Percentiles rank a stretch among this genome's conserved stretches.
Evolutionary conservation across 1,139 yeast species (phyloP).

Genomic region (Yamadazyma taylorii): DNA sequence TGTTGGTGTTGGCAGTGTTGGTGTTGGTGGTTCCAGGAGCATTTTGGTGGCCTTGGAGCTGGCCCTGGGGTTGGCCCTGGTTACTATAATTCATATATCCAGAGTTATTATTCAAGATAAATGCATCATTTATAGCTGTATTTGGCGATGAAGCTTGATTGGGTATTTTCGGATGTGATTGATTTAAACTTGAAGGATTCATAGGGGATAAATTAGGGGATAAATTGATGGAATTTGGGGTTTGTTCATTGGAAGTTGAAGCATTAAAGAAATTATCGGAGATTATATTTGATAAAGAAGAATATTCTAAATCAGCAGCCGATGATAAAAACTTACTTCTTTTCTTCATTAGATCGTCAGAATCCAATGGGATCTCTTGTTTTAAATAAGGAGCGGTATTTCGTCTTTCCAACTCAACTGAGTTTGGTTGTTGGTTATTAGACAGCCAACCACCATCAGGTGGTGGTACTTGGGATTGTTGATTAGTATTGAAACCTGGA

Average conservation of each 20-base stretch:
- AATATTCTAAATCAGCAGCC: constrained; percentile 80
- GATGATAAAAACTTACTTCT: constrained; percentile 59
- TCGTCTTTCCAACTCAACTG: constrained; percentile 6
- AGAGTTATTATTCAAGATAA: constrained; percentile 8
- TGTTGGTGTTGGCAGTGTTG: neutral
- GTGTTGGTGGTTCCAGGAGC: no score
- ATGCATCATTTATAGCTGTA: constrained; percentile 19
- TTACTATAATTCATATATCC: neutral
- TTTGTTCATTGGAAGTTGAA: constrained; percentile 40
- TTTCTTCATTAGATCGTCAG: constrained; percentile 9
- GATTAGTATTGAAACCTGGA: neutral
- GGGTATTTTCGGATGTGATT: neutral
- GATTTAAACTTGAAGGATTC: constrained; percentile 9
- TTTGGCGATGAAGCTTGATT: constrained; percentile 14
- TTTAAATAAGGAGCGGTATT: constrained; percentile 8
- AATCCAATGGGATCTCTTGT: constrained; percentile 3
- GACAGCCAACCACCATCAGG: neutral
- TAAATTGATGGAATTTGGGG: constrained; percentile 37
- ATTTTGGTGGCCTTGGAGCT: no score
- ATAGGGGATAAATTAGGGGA: constrained; percentile 45
- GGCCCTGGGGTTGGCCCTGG: neutral
- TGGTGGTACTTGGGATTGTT: constrained; percentile 5
- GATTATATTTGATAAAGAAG: constrained; percentile 71
- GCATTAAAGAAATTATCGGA: constrained; percentile 45
- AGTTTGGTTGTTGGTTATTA: neutral